phyloP scores from a whole-genome alignment of 352 stramenopile genomes.

The Thalassiosira exigua region DNA sequence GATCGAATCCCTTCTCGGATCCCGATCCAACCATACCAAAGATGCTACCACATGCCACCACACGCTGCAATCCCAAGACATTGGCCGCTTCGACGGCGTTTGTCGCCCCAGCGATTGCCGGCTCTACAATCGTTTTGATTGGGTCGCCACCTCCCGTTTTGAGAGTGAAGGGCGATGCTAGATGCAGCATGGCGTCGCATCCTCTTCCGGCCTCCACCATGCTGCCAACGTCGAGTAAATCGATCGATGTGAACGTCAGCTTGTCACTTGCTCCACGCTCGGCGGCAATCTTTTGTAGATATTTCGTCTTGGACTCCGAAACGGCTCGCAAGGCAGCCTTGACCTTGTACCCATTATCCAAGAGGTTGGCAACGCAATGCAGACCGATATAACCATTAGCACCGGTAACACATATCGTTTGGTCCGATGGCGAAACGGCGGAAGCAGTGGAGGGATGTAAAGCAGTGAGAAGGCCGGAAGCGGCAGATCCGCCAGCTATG shows the following conservation, averaged over 20 bases:
- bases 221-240: slow-evolving; percentile 9
- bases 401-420: neutral
- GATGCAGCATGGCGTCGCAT: slow-evolving; percentile 9
- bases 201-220: slow-evolving; percentile 12
- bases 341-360: neutral
- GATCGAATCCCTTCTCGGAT: slow-evolving; percentile 12
- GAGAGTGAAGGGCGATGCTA: slow-evolving; percentile 5
- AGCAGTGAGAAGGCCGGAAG: too few relatives aligned
- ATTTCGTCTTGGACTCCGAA: neutral
- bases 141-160: neutral
- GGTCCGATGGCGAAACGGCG: neutral
- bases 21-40: slow-evolving; percentile 13
- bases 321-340: neutral
- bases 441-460: too few relatives aligned
- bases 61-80: neutral
- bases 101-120: slow-evolving; percentile 4
- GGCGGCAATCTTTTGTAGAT: neutral
- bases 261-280: slow-evolving; percentile 3
- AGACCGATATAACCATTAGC: neutral
- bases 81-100: slow-evolving; percentile 1
- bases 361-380: neutral
- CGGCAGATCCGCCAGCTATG: too few relatives aligned
- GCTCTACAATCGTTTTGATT: slow-evolving; percentile 16
- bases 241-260: slow-evolving; percentile 4
- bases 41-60: slow-evolving; percentile 8